Evolutionary conservation across 2,329 filamentous ascomycete genomes (phyloP).

Genomic region (Aspergillus candidus): DNA sequence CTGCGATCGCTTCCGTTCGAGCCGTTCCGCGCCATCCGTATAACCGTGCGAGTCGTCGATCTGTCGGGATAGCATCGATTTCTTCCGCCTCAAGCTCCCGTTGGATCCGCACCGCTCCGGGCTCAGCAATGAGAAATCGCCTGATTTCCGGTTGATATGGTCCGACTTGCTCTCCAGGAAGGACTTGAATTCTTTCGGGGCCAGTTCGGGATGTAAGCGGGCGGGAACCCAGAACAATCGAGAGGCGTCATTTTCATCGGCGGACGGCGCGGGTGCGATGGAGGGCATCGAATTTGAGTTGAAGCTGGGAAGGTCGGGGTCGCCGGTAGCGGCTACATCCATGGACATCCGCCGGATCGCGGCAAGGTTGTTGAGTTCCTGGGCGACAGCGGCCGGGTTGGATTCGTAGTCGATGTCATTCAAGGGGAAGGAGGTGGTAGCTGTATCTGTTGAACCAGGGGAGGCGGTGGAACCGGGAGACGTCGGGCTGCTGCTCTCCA

Average conservation of each 20-base stretch:
- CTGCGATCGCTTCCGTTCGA: constrained; percentile 65
- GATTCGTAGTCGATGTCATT: constrained; percentile 87
- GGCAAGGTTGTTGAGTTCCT: constrained; percentile 87
- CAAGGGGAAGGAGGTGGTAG: constrained; percentile 61
- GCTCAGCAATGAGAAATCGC: constrained; percentile 56
- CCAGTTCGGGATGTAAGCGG: constrained; percentile 85
- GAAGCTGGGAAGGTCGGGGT: constrained; percentile 50
- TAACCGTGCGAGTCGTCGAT: constrained; percentile 73
- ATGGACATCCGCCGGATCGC: constrained; percentile 89
- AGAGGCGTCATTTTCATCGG: constrained; percentile 78
- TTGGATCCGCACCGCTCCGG: constrained; percentile 49
- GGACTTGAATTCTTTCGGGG: constrained; percentile 92
- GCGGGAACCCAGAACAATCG: constrained; percentile 94
- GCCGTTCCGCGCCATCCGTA: constrained; percentile 73
- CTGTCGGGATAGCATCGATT: constrained; percentile 91
- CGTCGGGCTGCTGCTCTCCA: constrained; percentile 47
- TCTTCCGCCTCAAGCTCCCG: constrained; percentile 71
- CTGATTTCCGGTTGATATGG: constrained; percentile 77
- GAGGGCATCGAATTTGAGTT: constrained; percentile 36
- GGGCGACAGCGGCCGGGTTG: constrained; percentile 79
- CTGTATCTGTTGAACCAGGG: constrained; percentile 53
- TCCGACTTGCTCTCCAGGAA: constrained; percentile 93
- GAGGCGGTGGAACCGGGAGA: constrained; percentile 50
- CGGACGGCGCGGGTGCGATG: constrained; percentile 38
- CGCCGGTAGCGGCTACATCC: constrained; percentile 65